Percentiles rank a stretch among this genome's conserved stretches.
Evolutionary conservation across 805 yeast species (phyloP).

Genomic region (Cephaloascus fragrans): DNA sequence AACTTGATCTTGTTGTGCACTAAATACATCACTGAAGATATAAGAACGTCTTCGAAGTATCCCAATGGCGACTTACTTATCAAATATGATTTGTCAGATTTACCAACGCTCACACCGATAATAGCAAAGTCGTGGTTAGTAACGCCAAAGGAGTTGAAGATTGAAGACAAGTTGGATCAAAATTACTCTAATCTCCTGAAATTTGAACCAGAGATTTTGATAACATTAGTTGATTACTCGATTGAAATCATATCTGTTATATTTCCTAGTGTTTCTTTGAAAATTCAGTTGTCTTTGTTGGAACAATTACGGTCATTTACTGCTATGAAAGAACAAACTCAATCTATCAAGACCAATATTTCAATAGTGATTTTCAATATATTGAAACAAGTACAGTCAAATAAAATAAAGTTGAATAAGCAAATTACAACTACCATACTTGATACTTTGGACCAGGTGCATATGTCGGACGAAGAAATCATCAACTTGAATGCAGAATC

Average conservation of each 20-base stretch:
- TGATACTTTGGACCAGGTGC: not conserved
- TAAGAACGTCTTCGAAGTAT: not conserved
- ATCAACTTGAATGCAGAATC: constrained; percentile 18
- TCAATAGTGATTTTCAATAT: not conserved
- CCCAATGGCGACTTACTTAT: constrained; percentile 11
- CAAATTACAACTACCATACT: not conserved
- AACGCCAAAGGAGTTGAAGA: constrained; percentile 4
- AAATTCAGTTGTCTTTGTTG: constrained; percentile 80
- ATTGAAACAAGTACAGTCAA: not conserved
- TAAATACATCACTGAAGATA: not conserved
- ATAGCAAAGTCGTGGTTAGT: constrained; percentile 3
- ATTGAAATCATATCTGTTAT: constrained; percentile 65
- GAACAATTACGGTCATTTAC: constrained; percentile 60
- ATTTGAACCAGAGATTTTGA: constrained; percentile 31
- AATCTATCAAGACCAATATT: constrained; percentile 17
- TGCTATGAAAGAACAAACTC: constrained; percentile 22
- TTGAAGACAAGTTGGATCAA: constrained; percentile 18
- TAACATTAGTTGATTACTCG: constrained; percentile 62
- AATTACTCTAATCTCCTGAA: constrained; percentile 9
- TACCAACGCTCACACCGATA: constrained; percentile 7
- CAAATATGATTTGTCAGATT: constrained; percentile 10
- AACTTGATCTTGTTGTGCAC: not conserved
- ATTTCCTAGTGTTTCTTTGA: constrained; percentile 62
- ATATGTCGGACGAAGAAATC: constrained; percentile 8
- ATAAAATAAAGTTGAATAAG: not conserved